Percentiles rank a stretch among this genome's conserved stretches.
These are phyloP conservation scores for Globisporangium echinulatum DNA, from an alignment of 352 stramenopile species.

Conservation along the genomic window DNA sequence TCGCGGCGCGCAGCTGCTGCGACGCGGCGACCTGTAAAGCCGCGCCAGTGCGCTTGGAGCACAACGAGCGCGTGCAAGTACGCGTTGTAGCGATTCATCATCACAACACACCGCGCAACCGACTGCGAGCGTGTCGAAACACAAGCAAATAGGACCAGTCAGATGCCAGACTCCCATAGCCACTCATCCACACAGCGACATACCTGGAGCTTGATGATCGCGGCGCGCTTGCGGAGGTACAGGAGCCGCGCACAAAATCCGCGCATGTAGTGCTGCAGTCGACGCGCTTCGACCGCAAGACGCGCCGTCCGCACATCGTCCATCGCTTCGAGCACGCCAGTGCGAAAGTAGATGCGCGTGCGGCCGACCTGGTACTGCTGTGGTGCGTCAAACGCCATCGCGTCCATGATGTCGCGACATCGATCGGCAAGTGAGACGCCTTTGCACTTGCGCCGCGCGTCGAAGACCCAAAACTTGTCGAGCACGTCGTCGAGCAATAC, in stretches of 20 bases:
- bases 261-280: constrained; percentile 68
- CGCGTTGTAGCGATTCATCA: constrained; percentile 66
- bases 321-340: constrained; percentile 72
- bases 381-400: constrained; percentile 53
- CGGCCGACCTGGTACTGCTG: constrained; percentile 73
- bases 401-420: constrained; percentile 53
- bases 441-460: constrained; percentile 30
- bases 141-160: background rate
- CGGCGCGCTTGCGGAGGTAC: constrained; percentile 58
- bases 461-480: constrained; percentile 79
- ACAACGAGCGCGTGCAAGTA: constrained; percentile 45
- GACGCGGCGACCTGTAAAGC: constrained; percentile 52
- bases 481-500: constrained; percentile 82
- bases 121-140: constrained; percentile 31
- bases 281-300: constrained; percentile 53
- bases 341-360: constrained; percentile 79
- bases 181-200: background rate
- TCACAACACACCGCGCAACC: constrained; percentile 71
- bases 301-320: constrained; percentile 55
- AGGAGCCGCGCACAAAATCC: constrained; percentile 52
- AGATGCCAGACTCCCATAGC: no score
- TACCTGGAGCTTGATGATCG: constrained; percentile 78
- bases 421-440: constrained; percentile 35
- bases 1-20: constrained; percentile 41
- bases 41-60: constrained; percentile 78